These are phyloP conservation scores for Coemansia pectinata DNA, from an alignment of 192 early-diverging fungal species.

Conservation along the genomic window DNA sequence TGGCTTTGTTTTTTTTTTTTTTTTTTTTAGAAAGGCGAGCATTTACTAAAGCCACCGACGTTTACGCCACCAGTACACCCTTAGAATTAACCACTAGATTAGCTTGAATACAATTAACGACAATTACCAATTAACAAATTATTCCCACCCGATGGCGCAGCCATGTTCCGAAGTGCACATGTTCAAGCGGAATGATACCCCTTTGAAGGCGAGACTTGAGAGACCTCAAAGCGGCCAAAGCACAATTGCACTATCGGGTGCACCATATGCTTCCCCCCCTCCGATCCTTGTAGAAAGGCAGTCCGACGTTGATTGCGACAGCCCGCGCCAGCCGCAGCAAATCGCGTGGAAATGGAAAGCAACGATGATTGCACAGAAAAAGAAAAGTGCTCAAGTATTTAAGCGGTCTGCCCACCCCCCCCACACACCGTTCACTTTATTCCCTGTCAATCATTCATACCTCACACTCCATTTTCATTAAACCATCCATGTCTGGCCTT, in stretches of 20 bases:
- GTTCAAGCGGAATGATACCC: background rate
- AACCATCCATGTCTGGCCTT: background rate
- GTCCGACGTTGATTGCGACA: background rate
- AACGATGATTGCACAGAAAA: background rate
- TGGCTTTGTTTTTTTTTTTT: background rate
- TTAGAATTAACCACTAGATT: background rate
- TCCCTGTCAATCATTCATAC: background rate
- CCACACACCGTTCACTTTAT: background rate
- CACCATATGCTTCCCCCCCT: background rate
- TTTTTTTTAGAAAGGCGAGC: background rate
- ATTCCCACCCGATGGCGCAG: background rate
- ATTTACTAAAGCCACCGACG: background rate
- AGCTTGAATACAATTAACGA: background rate
- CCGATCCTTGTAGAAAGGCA: background rate
- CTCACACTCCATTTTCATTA: background rate
- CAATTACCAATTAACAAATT: background rate
- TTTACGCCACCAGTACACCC: background rate
- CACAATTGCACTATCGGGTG: background rate
- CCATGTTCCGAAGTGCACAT: background rate
- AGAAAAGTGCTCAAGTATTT: background rate
- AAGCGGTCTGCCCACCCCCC: background rate
- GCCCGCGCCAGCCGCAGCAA: background rate
- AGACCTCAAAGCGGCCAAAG: background rate
- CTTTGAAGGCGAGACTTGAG: background rate
- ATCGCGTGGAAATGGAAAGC: background rate